Percentiles rank a stretch among this genome's conserved stretches.
Conservation (phyloP, 306 rosid species). For the Medicago arabica region DNA sequence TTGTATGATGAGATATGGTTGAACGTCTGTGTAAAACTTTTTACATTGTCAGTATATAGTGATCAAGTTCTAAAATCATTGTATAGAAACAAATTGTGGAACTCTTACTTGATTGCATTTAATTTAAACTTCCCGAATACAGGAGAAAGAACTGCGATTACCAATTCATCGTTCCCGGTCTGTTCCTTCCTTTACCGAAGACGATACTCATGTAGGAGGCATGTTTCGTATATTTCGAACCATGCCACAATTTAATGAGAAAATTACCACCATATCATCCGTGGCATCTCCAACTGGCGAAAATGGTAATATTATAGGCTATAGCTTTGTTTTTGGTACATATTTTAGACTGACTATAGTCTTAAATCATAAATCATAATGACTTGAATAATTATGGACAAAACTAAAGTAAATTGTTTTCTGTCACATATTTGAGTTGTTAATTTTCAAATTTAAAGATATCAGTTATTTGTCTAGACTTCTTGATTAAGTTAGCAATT, state of each 20-base stretch:
- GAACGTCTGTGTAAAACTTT: background rate
- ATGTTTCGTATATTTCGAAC: conserved; percentile 44
- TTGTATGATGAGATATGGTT: background rate
- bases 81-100: background rate
- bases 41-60: background rate
- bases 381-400: background rate
- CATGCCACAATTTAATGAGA: conserved; percentile 39
- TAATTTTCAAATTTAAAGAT: conserved; percentile 35
- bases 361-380: background rate
- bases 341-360: background rate
- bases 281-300: conserved; percentile 40
- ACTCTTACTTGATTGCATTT: conserved; percentile 10
- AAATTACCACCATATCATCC: conserved; percentile 28
- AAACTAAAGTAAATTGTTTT: background rate
- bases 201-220: conserved; percentile 41
- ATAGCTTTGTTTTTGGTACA: background rate
- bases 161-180: conserved; percentile 53
- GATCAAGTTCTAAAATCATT: background rate
- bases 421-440: background rate
- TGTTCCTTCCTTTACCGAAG: conserved; percentile 41
- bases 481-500: conserved; percentile 47
- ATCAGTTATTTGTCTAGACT: conserved; percentile 2
- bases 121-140: conserved; percentile 33
- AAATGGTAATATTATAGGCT: conserved; percentile 9
- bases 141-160: conserved; percentile 58